These are phyloP conservation scores for Ganoderma multipileum DNA, from an alignment of 1,284 basidiomycete genomes.

Conservation along the genomic window DNA sequence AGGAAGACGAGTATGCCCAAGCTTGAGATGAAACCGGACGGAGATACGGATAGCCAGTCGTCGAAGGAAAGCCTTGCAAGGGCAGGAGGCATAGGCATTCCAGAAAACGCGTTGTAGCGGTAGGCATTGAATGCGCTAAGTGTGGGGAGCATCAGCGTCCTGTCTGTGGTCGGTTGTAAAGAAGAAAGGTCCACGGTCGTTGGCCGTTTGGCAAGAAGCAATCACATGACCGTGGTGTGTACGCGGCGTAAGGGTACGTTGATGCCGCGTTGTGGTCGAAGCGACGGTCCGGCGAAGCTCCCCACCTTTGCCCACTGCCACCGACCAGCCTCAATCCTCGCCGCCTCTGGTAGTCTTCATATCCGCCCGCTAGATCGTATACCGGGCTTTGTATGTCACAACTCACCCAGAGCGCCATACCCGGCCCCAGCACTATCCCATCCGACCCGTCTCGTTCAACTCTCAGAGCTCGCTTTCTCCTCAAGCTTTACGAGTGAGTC, in stretches of 20 bases:
- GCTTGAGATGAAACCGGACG: background rate
- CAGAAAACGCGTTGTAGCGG: background rate
- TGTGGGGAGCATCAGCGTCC: background rate
- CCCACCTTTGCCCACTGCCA: background rate
- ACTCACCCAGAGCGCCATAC: conserved; percentile 57
- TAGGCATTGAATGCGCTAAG: background rate
- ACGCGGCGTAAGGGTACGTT: background rate
- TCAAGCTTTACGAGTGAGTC: conserved; percentile 87
- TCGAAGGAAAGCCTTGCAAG: background rate
- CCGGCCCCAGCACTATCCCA: conserved; percentile 50
- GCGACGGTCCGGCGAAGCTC: background rate
- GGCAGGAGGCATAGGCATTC: background rate
- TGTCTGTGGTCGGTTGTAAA: background rate
- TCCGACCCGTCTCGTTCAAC: conserved; percentile 41
- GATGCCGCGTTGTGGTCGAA: background rate
- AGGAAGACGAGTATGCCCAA: background rate
- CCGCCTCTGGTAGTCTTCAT: background rate
- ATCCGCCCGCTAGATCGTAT: background rate
- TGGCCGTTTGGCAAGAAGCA: background rate
- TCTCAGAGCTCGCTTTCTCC: conserved; percentile 72
- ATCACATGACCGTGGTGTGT: conserved; percentile 13
- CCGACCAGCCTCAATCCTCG: background rate
- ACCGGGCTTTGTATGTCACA: conserved; percentile 33
- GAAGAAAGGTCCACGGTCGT: background rate
- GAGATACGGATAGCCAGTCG: background rate